phyloP scores from a whole-genome alignment of 306 rosid species.

The Sicyos edulis region DNA sequence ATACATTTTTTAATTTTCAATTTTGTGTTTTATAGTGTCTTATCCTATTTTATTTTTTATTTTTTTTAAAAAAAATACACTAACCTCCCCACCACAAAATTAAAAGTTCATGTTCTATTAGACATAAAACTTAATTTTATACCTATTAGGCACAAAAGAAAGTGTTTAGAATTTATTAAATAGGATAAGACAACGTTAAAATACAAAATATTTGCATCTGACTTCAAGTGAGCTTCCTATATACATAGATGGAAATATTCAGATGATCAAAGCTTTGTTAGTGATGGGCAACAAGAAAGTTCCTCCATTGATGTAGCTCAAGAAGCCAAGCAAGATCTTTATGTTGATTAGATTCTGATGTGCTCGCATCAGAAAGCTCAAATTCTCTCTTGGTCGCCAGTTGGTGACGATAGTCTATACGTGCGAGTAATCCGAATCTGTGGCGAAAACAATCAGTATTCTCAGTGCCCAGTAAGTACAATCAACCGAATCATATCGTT shows the following conservation, averaged over 20 bases:
- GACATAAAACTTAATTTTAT: too few species aligned
- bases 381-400: neutral
- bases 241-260: neutral
- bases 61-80: too few species aligned
- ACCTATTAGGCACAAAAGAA: too few species aligned
- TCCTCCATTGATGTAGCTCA: slow-evolving; percentile 6
- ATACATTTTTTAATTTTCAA: too few species aligned
- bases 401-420: neutral
- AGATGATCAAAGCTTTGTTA: neutral
- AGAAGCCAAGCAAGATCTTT: neutral
- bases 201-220: neutral
- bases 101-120: too few species aligned
- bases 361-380: neutral
- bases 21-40: too few species aligned
- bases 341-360: neutral
- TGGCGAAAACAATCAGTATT: neutral
- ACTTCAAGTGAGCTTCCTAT: slow-evolving; percentile 8
- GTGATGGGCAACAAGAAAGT: slow-evolving; percentile 3
- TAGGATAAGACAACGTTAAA: neutral
- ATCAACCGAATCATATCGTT: neutral
- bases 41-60: too few species aligned
- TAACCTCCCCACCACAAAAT: too few species aligned
- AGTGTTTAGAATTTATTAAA: too few species aligned
- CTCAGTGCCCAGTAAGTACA: neutral
- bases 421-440: slow-evolving; percentile 20